These are phyloP conservation scores for Cylindricascospora bacillispora DNA, from an alignment of 1,139 yeast species.

Conservation along the genomic window DNA sequence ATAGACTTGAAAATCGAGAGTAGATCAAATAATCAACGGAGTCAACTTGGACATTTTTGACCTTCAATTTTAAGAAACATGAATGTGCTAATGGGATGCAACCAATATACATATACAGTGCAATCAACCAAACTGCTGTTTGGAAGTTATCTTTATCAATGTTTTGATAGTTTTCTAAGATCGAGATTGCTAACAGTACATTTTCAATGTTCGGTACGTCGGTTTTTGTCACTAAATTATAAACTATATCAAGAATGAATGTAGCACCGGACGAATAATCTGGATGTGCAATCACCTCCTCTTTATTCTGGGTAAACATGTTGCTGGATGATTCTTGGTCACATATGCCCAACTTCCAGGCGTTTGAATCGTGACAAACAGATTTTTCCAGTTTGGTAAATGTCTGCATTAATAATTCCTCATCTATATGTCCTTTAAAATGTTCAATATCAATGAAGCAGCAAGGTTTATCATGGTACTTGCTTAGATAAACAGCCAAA, in stretches of 20 bases:
- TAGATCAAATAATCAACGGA: conserved; percentile 48
- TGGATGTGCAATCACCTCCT: conserved; percentile 12
- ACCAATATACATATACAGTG: conserved; percentile 50
- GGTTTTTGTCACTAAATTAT: conserved; percentile 5
- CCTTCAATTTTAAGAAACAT: conserved; percentile 43
- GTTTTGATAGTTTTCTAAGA: conserved; percentile 21
- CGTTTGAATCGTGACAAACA: conserved; percentile 19
- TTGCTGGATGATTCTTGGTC: conserved; percentile 3
- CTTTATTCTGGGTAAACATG: conserved; percentile 12
- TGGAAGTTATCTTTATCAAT: conserved; percentile 21
- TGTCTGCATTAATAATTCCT: conserved; percentile 2
- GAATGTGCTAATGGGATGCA: conserved; percentile 36
- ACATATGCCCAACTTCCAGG: conserved; percentile 7
- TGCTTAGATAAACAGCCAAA: conserved; percentile 14
- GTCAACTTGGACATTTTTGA: conserved; percentile 73
- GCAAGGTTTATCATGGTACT: conserved; percentile 23
- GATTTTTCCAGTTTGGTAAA: conserved; percentile 5
- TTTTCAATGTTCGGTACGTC: conserved; percentile 7
- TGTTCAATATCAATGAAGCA: conserved; percentile 17
- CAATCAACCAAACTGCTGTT: conserved; percentile 43
- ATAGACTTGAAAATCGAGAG: conserved; percentile 34
- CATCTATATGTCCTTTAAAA: conserved; percentile 8
- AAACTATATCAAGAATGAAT: conserved; percentile 17
- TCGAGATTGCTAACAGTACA: conserved; percentile 11
- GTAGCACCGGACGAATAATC: conserved; percentile 20